Conservation (phyloP, 768 basidiomycete species). For the Holtermannia corniformis region DNA sequence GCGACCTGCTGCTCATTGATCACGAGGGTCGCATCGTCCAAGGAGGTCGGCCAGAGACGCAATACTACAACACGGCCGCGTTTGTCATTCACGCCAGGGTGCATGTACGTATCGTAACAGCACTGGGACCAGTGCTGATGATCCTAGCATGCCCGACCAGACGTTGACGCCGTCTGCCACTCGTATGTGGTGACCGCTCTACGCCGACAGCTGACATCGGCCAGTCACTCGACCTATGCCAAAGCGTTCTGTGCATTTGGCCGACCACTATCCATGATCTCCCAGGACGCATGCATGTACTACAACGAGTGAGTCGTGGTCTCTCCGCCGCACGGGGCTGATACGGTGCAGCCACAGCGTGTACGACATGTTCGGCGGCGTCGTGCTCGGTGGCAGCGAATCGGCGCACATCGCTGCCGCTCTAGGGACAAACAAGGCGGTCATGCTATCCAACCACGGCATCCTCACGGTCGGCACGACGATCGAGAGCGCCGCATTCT, state of each 20-base stretch:
- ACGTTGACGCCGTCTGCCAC: constrained; percentile 25
- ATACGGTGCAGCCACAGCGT: constrained; percentile 22
- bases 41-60: constrained; percentile 38
- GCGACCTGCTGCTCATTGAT: constrained; percentile 47
- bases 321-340: too few species aligned
- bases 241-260: constrained; percentile 25
- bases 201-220: too few species aligned
- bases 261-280: constrained; percentile 21
- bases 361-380: constrained; percentile 47
- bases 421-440: constrained; percentile 13
- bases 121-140: too few species aligned
- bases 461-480: constrained; percentile 15
- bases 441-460: constrained; percentile 21
- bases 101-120: constrained; percentile 6
- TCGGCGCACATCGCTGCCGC: constrained; percentile 45
- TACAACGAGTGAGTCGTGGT: too few species aligned
- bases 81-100: too few species aligned
- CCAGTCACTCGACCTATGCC: constrained; percentile 24
- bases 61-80: too few species aligned
- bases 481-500: constrained; percentile 21
- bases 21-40: constrained; percentile 41
- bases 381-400: constrained; percentile 47
- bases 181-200: too few species aligned
- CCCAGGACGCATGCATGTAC: constrained; percentile 27
- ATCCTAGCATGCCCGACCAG: constrained; percentile 27